Evolutionary conservation across 192 early-diverging fungal genomes (phyloP), one percentile per base, ranked within the genome.

Genomic region (Backusella sp.): DNA sequence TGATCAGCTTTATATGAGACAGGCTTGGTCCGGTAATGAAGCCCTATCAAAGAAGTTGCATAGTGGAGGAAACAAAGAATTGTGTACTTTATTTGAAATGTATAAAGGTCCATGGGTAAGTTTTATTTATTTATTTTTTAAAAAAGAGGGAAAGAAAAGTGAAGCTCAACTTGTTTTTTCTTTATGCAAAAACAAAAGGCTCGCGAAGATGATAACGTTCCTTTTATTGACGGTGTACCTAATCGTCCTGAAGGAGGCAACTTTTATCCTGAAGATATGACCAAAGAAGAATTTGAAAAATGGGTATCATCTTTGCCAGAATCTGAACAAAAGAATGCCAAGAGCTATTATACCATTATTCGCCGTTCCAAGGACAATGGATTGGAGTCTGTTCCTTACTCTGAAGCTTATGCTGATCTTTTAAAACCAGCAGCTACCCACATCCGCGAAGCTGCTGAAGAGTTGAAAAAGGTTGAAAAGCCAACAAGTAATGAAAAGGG

Each of bases 211-310:
- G 80, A 87, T 30, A 84, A 91, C 70, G 84, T 84, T 56, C 80
- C 86, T 68, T 91, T 91, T 81, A 72, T 90, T 9, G 37, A 42
- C 0, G 78, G 78, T 3, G 88, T 84, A 1, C 84, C 82, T 3
- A 66, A 68, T 21, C 72, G 78, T 3, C 92, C 92, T 26, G 81
- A 81, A 42, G 84, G 84, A 2, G 91, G 84, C 56, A 92, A 92
- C 72, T 91, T 89, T 74, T 94, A 94, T 72, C 92, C 92, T 2
- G 91, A 91, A 34, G 89, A 90, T 32, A 92, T 94, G 86, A 88
- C 84, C 41, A 80, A 82, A 30, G 83, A 83, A 21, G 90, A 94
- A 77, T 94, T 91, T 66, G 71, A 84, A 28, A 66, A 71, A 15
- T 94, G 90, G 90, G 68, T 87, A 6, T 56, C 53, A 5, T 82